These are phyloP conservation scores for Teratosphaeria destructans DNA, from an alignment of 2,329 filamentous ascomycete species.

Conservation along the genomic window DNA sequence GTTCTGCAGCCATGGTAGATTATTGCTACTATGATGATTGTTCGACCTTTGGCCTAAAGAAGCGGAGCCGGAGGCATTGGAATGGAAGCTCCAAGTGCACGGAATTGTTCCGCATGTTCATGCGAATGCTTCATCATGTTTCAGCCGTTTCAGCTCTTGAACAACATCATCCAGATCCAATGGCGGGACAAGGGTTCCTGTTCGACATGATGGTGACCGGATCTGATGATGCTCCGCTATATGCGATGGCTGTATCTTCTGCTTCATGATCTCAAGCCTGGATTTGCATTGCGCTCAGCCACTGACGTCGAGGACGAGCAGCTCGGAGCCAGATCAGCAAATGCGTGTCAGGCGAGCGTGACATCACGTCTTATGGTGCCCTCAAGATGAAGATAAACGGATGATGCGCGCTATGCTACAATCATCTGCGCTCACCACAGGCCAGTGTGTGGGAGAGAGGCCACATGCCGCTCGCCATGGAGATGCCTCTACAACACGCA, in stretches of 20 bases:
- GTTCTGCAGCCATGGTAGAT: constrained; percentile 13
- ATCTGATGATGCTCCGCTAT: no score
- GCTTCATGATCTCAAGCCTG: no score
- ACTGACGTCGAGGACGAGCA: no score
- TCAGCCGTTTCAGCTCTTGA: background rate
- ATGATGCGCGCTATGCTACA: background rate
- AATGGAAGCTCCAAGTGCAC: background rate
- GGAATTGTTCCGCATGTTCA: background rate
- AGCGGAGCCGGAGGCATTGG: background rate
- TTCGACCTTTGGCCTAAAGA: background rate
- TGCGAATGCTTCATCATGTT: background rate
- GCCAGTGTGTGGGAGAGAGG: background rate
- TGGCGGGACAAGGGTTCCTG: background rate
- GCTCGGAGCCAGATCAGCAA: background rate
- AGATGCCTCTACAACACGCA: background rate
- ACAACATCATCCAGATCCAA: background rate
- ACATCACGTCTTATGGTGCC: background rate
- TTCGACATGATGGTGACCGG: no score
- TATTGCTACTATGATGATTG: background rate
- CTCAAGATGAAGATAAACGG: background rate
- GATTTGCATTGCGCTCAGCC: no score
- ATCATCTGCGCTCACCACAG: background rate
- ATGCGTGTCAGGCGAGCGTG: background rate
- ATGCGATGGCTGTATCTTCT: no score
- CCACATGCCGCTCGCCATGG: background rate